phyloP scores from a whole-genome alignment of 2,329 filamentous ascomycete species.

The Cladosporium sp. region DNA sequence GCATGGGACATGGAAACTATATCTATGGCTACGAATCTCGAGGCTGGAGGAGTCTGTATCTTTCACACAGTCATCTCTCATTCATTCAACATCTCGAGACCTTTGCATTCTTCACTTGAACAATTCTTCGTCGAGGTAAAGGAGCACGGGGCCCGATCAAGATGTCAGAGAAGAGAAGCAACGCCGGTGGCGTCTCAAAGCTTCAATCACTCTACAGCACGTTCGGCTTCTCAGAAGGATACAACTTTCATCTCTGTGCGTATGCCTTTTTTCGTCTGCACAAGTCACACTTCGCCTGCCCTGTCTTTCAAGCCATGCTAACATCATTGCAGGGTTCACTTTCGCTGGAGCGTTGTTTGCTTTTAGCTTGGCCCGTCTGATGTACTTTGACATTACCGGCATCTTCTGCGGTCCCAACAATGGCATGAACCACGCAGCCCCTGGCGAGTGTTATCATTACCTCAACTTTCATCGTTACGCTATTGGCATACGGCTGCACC shows the following conservation, averaged over 20 bases:
- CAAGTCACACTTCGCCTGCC: no score
- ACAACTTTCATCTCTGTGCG: constrained; percentile 53
- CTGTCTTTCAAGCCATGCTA: background rate
- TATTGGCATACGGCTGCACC: constrained; percentile 41
- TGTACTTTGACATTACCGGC: constrained; percentile 45
- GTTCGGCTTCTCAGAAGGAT: constrained; percentile 53
- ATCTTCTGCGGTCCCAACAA: constrained; percentile 16
- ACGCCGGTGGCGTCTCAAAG: background rate
- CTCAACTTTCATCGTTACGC: constrained; percentile 29
- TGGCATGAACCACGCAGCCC: constrained; percentile 24
- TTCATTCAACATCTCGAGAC: no score
- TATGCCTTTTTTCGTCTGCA: background rate
- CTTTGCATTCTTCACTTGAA: background rate
- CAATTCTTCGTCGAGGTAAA: background rate
- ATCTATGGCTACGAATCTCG: no score
- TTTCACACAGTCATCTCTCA: no score
- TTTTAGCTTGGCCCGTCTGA: constrained; percentile 47
- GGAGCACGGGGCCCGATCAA: no score
- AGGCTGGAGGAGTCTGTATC: no score
- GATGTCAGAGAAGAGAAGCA: background rate
- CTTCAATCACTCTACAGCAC: constrained; percentile 37
- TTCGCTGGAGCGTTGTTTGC: constrained; percentile 33
- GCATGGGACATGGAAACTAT: no score
- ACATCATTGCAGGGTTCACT: constrained; percentile 14
- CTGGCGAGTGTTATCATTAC: constrained; percentile 45